Percentiles rank a stretch among this genome's conserved stretches.
phyloP scores from a whole-genome alignment of 148 eudicot genomes.

The Persicaria tinctoria region DNA sequence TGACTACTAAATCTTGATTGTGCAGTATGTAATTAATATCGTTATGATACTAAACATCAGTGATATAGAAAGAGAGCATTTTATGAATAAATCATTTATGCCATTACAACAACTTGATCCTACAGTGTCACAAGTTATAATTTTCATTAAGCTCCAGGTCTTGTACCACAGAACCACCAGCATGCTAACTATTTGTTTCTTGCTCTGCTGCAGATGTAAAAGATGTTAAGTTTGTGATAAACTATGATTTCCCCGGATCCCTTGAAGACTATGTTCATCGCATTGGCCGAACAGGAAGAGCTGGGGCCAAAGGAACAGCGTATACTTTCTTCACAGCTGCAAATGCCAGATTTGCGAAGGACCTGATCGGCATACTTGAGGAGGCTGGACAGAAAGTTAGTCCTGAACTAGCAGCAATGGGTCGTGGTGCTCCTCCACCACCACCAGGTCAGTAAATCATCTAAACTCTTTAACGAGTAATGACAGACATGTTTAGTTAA shows the following conservation, averaged over 20 bases:
- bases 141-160: neutral
- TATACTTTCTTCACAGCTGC: conserved; percentile 96
- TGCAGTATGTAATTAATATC: no score
- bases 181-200: neutral
- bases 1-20: neutral
- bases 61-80: neutral
- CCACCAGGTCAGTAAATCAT: conserved; percentile 57
- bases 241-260: conserved; percentile 95
- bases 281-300: conserved; percentile 96
- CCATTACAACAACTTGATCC: neutral
- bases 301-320: conserved; percentile 97
- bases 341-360: conserved; percentile 95
- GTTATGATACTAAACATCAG: no score
- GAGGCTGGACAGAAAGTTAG: conserved; percentile 96
- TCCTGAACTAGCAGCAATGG: conserved; percentile 88
- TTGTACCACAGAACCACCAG: neutral
- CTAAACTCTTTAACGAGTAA: neutral
- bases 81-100: neutral
- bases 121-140: neutral
- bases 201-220: conserved; percentile 63
- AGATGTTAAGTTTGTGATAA: conserved; percentile 89
- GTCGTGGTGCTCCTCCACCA: conserved; percentile 93
- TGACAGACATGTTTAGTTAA: no score
- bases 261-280: conserved; percentile 98
- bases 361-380: conserved; percentile 75